These are phyloP conservation scores for Fistulifera solaris DNA, from an alignment of 108 stramenopile genomes.

Conservation along the genomic window DNA sequence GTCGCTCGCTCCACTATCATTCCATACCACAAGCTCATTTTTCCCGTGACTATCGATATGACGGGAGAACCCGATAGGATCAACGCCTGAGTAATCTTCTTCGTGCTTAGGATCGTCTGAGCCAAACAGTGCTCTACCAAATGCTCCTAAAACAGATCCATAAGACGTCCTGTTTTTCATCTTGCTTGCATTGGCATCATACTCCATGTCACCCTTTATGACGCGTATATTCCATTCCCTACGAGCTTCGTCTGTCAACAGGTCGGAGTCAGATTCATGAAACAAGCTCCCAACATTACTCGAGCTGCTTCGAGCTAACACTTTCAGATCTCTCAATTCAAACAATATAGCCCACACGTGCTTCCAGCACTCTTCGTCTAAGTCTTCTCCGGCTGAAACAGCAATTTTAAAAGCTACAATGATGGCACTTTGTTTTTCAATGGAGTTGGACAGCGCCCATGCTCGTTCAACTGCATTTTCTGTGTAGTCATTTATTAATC, in stretches of 20 bases:
- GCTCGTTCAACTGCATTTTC: conserved; percentile 27
- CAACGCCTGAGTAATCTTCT: conserved; percentile 9
- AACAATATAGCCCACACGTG: conserved; percentile 67
- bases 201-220: conserved; percentile 31
- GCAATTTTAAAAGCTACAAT: conserved; percentile 55
- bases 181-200: conserved; percentile 13
- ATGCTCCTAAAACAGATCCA: conserved; percentile 18
- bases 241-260: conserved; percentile 40
- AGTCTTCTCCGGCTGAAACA: conserved; percentile 43
- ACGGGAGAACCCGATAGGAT: background rate
- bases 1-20: conserved; percentile 64
- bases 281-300: conserved; percentile 15
- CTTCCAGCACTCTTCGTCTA: conserved; percentile 77
- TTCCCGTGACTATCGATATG: conserved; percentile 39
- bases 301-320: conserved; percentile 22
- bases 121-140: conserved; percentile 35
- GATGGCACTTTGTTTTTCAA: conserved; percentile 68
- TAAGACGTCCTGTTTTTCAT: conserved; percentile 11
- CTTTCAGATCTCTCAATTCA: conserved; percentile 71
- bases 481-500: conserved; percentile 49
- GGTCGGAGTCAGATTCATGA: conserved; percentile 65
- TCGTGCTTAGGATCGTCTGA: conserved; percentile 9
- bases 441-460: conserved; percentile 43
- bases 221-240: conserved; percentile 46
- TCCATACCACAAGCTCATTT: conserved; percentile 58